These are phyloP conservation scores for Cyberlindnera xishuangbannaensis DNA, from an alignment of 805 yeast species.

Conservation along the genomic window DNA sequence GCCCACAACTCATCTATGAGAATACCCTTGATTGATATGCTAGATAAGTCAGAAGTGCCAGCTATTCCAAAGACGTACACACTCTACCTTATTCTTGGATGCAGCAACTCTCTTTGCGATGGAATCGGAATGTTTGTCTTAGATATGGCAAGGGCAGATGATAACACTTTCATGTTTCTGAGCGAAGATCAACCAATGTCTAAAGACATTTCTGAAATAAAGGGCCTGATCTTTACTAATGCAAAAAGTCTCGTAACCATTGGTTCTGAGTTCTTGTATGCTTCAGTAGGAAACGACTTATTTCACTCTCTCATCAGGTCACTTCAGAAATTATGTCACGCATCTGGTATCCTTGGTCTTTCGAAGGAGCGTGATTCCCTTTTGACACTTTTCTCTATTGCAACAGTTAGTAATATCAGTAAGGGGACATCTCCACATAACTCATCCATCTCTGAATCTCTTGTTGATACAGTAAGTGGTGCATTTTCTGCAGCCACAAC, in stretches of 20 bases:
- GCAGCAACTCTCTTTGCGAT: constrained; percentile 54
- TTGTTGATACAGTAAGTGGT: constrained; percentile 41
- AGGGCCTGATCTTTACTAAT: constrained; percentile 28
- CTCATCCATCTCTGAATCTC: constrained; percentile 42
- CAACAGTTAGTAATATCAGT: constrained; percentile 38
- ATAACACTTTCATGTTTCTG: constrained; percentile 12
- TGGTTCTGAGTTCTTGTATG: constrained; percentile 49
- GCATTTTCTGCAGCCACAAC: constrained; percentile 7
- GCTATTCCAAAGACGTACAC: constrained; percentile 56
- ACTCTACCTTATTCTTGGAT: constrained; percentile 48
- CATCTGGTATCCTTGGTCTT: constrained; percentile 69
- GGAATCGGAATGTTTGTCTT: constrained; percentile 55
- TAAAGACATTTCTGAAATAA: constrained; percentile 9
- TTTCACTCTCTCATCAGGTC: constrained; percentile 67
- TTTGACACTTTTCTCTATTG: constrained; percentile 37
- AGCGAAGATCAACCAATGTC: constrained; percentile 13
- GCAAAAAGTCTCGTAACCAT: constrained; percentile 37
- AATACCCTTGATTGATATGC: constrained; percentile 59
- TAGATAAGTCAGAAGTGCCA: constrained; percentile 82
- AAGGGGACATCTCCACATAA: constrained; percentile 27
- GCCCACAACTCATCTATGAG: constrained; percentile 40
- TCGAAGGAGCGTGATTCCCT: constrained; percentile 52
- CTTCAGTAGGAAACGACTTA: constrained; percentile 63
- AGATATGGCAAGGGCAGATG: constrained; percentile 29
- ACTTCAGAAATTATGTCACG: constrained; percentile 75